Conservation (phyloP, 2,329 filamentous ascomycete species). For the Aspergillus intermedius region DNA sequence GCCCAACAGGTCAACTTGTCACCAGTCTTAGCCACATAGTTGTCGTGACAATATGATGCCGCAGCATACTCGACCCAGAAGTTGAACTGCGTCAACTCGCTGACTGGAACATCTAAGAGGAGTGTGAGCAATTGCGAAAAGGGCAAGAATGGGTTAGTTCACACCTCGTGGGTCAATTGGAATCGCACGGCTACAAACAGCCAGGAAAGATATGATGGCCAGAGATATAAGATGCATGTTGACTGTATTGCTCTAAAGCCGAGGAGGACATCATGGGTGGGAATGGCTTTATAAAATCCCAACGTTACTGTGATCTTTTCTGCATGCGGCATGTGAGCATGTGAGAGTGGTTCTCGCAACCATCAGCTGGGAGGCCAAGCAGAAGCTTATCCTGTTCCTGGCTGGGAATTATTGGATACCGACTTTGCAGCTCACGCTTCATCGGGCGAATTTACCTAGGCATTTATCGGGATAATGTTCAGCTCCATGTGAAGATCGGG, state of each 20-base stretch:
- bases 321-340: neutral
- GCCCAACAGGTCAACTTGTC: slow-evolving; percentile 38
- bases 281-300: neutral
- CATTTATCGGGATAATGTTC: no score
- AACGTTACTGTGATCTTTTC: neutral
- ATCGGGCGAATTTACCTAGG: no score
- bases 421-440: no score
- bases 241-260: neutral
- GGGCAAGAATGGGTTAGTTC: neutral
- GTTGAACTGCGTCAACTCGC: slow-evolving; percentile 18
- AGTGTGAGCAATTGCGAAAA: neutral
- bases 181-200: neutral
- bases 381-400: no score
- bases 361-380: neutral
- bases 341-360: neutral
- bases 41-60: slow-evolving; percentile 43
- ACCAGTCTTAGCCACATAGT: slow-evolving; percentile 37
- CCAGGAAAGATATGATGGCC: neutral
- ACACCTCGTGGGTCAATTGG: neutral
- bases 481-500: no score
- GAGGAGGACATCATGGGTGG: neutral
- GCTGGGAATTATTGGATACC: no score
- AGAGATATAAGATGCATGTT: neutral
- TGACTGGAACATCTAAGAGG: neutral
- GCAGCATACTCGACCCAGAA: slow-evolving; percentile 47